These are phyloP conservation scores for Aspergillus texensis DNA, from an alignment of 2,329 filamentous ascomycete species.

Conservation along the genomic window DNA sequence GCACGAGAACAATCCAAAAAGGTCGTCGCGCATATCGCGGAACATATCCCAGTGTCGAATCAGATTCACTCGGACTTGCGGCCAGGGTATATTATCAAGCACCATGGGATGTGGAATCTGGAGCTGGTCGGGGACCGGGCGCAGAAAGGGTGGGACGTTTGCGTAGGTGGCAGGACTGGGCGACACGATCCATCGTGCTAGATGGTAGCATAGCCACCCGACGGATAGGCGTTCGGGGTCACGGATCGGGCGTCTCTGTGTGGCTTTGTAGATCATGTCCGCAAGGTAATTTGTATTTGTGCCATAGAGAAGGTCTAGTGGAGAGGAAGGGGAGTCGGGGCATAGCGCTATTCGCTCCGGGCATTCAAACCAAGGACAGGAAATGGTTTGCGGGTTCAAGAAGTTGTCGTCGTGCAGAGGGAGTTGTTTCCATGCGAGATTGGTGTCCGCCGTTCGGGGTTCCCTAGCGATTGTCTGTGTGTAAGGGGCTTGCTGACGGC, in stretches of 20 bases:
- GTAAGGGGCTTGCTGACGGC: not conserved
- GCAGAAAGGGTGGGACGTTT: conserved; percentile 21
- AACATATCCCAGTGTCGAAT: conserved; percentile 11
- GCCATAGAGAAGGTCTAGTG: conserved; percentile 31
- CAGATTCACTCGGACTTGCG: conserved; percentile 1
- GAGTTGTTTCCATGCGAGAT: conserved; percentile 16
- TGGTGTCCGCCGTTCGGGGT: not conserved
- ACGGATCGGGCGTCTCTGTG: conserved; percentile 26
- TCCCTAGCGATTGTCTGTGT: not conserved
- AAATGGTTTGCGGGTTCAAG: not conserved
- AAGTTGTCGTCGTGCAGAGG: conserved; percentile 23
- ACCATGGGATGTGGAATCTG: conserved; percentile 21
- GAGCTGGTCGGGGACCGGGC: conserved; percentile 24
- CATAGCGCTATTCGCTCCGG: conserved; percentile 23
- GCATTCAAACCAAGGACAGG: conserved; percentile 21
- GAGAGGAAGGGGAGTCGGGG: conserved; percentile 24
- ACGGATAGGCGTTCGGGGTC: conserved; percentile 29
- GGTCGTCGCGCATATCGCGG: conserved; percentile 4
- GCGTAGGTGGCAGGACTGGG: conserved; percentile 26
- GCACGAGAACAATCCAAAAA: conserved; percentile 2
- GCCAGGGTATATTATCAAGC: conserved; percentile 28
- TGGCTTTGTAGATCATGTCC: conserved; percentile 24
- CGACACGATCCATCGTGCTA: conserved; percentile 25
- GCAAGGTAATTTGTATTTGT: conserved; percentile 29
- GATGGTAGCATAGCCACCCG: conserved; percentile 26